phyloP scores from a whole-genome alignment of 176 grass and related monocot genomes.

The Stipa capillata region DNA sequence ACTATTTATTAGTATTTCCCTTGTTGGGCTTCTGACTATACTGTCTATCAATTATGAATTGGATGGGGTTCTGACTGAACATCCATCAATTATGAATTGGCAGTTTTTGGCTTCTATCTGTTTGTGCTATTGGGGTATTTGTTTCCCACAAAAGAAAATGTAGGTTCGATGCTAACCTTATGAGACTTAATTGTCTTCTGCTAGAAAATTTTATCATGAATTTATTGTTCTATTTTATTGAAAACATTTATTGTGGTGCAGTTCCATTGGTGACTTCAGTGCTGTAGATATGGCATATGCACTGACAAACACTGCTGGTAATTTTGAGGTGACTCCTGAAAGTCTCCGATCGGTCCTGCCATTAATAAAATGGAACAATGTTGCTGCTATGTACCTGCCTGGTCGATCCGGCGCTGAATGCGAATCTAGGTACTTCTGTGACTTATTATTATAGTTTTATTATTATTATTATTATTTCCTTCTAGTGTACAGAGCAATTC shows the following conservation, averaged over 20 bases:
- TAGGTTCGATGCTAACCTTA: not conserved
- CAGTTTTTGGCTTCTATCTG: not conserved
- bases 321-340: constrained; percentile 64
- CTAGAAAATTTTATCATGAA: not conserved
- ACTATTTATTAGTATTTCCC: not conserved
- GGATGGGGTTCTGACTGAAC: no score
- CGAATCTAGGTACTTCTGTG: constrained; percentile 79
- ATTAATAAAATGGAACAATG: constrained; percentile 73
- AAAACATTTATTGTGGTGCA: constrained; percentile 29
- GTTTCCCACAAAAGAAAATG: not conserved
- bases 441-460: no score
- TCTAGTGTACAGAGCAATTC: not conserved
- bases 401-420: constrained; percentile 75
- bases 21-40: not conserved
- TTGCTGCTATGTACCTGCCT: constrained; percentile 79
- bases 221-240: not conserved
- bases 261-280: constrained; percentile 47
- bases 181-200: not conserved
- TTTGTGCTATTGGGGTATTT: not conserved
- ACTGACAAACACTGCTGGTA: constrained; percentile 11
- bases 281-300: constrained; percentile 54
- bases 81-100: not conserved
- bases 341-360: constrained; percentile 63
- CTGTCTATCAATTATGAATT: constrained; percentile 3
- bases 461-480: not conserved